phyloP scores from a whole-genome alignment of 2,329 filamentous ascomycete species.

The Hymenotorrendiella dingleyae region DNA sequence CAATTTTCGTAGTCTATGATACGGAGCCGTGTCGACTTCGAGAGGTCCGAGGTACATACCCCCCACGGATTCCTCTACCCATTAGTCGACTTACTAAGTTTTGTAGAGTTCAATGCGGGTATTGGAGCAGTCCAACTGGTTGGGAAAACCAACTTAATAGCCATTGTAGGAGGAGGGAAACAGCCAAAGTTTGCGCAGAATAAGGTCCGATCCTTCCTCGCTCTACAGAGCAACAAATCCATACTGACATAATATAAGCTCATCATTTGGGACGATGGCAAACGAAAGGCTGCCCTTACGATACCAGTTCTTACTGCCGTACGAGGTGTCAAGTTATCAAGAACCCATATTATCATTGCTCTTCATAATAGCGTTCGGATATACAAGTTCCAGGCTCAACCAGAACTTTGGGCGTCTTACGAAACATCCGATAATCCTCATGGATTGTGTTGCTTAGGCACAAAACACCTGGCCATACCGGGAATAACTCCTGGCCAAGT shows the following conservation, averaged over 20 bases:
- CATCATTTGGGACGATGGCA: slow-evolving; percentile 87
- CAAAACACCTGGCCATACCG: slow-evolving; percentile 72
- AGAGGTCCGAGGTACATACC: slow-evolving; percentile 47
- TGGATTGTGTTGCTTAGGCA: slow-evolving; percentile 73
- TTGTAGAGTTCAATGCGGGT: slow-evolving; percentile 69
- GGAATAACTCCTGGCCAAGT: slow-evolving; percentile 85
- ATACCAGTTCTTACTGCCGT: slow-evolving; percentile 77
- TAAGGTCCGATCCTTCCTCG: slow-evolving; percentile 61
- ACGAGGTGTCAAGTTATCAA: slow-evolving; percentile 70
- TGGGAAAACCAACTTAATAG: slow-evolving; percentile 78
- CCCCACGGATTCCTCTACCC: background rate
- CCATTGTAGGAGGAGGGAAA: slow-evolving; percentile 81
- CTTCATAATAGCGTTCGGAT: slow-evolving; percentile 77
- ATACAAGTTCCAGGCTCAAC: slow-evolving; percentile 71
- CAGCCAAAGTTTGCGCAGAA: slow-evolving; percentile 82
- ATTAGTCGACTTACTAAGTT: slow-evolving; percentile 17
- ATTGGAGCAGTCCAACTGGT: slow-evolving; percentile 83
- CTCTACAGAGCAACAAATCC: too few relatives aligned
- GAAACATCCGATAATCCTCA: slow-evolving; percentile 81
- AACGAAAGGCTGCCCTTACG: slow-evolving; percentile 66
- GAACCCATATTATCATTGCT: slow-evolving; percentile 71
- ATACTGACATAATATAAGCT: too few relatives aligned
- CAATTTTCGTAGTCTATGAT: slow-evolving; percentile 69
- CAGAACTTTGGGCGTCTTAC: slow-evolving; percentile 66
- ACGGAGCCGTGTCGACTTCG: slow-evolving; percentile 67